Evolutionary conservation across 306 rosid species (phyloP).

Genomic region (Astragalus glycyphyllos): DNA sequence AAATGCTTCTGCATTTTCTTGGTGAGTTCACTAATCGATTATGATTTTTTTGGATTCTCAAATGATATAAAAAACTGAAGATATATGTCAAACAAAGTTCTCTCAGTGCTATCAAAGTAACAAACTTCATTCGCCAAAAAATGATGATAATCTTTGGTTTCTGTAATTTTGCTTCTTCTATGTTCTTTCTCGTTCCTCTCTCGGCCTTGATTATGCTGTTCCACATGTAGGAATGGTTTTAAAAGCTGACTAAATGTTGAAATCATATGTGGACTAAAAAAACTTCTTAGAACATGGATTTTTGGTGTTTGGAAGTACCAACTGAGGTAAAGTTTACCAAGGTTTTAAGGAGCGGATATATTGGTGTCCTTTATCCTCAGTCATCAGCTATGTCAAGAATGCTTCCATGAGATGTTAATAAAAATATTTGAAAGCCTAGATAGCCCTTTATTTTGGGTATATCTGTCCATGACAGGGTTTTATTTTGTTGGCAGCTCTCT

Average conservation of each 20-base stretch:
- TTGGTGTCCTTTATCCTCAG: conserved; percentile 9
- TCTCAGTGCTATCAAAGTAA: conserved; percentile 13
- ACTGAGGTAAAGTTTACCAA: conserved; percentile 25
- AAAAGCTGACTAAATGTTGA: conserved; percentile 6
- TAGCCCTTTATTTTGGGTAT: background rate
- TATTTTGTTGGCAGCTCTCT: background rate
- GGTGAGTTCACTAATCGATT: conserved; percentile 55
- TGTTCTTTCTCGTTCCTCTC: conserved; percentile 7
- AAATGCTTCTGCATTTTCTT: conserved; percentile 77
- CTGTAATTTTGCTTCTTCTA: background rate
- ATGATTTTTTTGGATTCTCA: conserved; percentile 15
- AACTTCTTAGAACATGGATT: conserved; percentile 1
- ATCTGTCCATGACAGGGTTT: background rate
- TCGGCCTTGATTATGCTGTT: background rate
- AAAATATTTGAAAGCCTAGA: background rate
- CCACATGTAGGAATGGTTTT: conserved; percentile 11
- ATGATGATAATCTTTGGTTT: conserved; percentile 1
- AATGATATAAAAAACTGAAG: conserved; percentile 18
- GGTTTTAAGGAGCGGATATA: conserved; percentile 20
- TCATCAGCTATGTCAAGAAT: background rate
- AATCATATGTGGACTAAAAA: conserved; percentile 23
- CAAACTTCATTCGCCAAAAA: conserved; percentile 14
- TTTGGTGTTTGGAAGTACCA: conserved; percentile 6
- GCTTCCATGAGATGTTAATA: conserved; percentile 18
- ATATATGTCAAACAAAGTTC: conserved; percentile 6